Evolutionary conservation across 306 rosid genomes (phyloP), one percentile per base, ranked within the genome.

Genomic region (Glycine soja): DNA sequence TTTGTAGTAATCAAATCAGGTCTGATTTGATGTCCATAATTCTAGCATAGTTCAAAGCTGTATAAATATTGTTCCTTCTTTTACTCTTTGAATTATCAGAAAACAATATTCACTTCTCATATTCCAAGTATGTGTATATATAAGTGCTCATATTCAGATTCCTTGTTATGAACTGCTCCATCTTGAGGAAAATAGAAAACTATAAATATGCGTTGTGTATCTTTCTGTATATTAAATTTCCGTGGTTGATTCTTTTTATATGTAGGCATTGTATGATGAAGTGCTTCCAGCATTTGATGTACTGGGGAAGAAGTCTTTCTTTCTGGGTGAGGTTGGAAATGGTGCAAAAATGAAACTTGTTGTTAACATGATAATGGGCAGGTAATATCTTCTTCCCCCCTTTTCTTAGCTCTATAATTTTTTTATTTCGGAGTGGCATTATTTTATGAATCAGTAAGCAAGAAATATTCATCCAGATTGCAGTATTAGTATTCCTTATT

Each of bases 331-430:
- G 85, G 93, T 92, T 77, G 98, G 98, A 85, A 92, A 92, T 76
- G 97, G 98, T 77, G 98, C 98, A 64, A 90, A 88, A 87, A 94
- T 94, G 98, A 94, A 94, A 85, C 97, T 94, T 53, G 97, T 94
- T 10, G 97, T 92, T 77, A 94, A 94, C 86, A 94, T 94, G 98
- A 88, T 93, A 86, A 94, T 94, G 98, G 98, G 98, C 76, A 94
- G 98, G 98, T 94, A 86, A 52, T 56, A 43, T 30, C 68, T 79
- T 58, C 56, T 34, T 67, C 80, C 46, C 61, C 13, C 6, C 2
- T 4, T 10, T 56, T 69, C 43, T 10, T 48, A 50, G 62, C 45
- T 32, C 59, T 53, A 11, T 54, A 19, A 13, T 57, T 53, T 43
- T 52, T 81, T 12, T 48, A 1, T 72, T 40, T 30, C 30, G 42